Percentiles rank a stretch among this genome's conserved stretches.
phyloP scores from a whole-genome alignment of 73 alveolate species.

The Uronychia binucleata region DNA sequence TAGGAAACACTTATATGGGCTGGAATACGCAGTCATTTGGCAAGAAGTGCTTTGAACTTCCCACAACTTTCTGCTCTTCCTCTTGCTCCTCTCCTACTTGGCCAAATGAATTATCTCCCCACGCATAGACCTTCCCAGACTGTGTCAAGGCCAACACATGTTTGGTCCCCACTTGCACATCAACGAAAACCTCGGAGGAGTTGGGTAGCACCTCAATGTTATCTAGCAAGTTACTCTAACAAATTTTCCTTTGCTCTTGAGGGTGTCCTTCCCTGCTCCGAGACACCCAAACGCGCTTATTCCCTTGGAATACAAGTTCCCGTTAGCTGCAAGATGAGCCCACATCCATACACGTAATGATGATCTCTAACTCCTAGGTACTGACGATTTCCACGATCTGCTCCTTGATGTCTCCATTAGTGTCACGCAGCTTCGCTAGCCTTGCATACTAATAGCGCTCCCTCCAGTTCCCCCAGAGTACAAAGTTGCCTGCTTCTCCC shows the following conservation, averaged over 20 bases:
- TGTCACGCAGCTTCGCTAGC: background rate
- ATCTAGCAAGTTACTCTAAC: background rate
- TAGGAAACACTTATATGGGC: background rate
- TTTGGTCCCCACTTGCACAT: constrained; percentile 17
- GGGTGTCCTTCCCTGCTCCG: background rate
- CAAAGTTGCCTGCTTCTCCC: background rate
- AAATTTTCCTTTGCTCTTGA: background rate
- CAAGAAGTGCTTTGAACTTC: background rate
- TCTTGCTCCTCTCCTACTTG: constrained; percentile 19
- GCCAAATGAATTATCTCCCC: constrained; percentile 24
- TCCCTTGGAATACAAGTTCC: background rate
- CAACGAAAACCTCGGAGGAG: background rate
- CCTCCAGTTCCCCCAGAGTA: background rate
- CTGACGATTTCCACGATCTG: background rate
- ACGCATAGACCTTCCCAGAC: constrained; percentile 20
- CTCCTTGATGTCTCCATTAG: background rate
- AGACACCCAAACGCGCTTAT: background rate
- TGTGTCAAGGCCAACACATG: constrained; percentile 25
- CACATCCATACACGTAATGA: background rate
- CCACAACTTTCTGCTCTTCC: background rate
- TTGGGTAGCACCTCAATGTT: background rate
- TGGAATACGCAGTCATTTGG: background rate
- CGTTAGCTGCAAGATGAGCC: background rate
- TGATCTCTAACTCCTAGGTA: background rate
- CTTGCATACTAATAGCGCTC: background rate